Base-by-base conservation (phyloP, 108 stramenopile species). In the Cyclotella atomus region DNA sequence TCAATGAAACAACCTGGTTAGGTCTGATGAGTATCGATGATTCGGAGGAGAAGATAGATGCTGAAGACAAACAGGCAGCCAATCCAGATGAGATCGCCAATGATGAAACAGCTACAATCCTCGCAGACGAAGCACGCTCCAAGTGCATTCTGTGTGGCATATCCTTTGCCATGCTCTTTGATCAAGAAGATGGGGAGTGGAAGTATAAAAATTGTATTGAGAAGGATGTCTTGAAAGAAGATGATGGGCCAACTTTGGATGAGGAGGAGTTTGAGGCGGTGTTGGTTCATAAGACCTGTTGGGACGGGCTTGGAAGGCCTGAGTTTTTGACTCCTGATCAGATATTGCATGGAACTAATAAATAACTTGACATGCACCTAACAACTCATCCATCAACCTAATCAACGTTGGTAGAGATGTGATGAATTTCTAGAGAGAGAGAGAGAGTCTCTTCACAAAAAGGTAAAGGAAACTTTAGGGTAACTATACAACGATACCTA, bases 151-250 rank as follows among this genome's bases (percentile, higher is more conserved):
- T 94, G 29, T 94, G 93, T 76, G 93, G 91, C 2, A 88, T 94
- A 60, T 91, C 90, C 59, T 94, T 94, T 65, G 84, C 85, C 57
- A 94, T 94, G 93, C 82, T 86, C 47, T 94, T 94, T 50, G 93
- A 94, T 83, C 91, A 94, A 65, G 93, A 94, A 25, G 91, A 94
- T 67, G 93, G 93, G 9, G 87, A 89, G 34, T 94, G 86, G 85
- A 94, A 89, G 71, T 94, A 94, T 61, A 84, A 57, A 9, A 92
- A 92, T 70, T 94, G 93, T 59, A 74, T 71, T n/a, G 93, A 94
- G 65, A 89, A 88, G 71, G 83, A 78, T 53, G 85, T 92, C 17
- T 61, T 84, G 32, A 84, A 83, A 38, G 89, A 90, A 62, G 89
- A 94, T 50, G 83, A 77, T 36, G 87, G 87, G 1, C 59, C 68